Base-by-base conservation (phyloP, 2,329 filamentous ascomycete species). In the Kalaharituber pfeilii region DNA sequence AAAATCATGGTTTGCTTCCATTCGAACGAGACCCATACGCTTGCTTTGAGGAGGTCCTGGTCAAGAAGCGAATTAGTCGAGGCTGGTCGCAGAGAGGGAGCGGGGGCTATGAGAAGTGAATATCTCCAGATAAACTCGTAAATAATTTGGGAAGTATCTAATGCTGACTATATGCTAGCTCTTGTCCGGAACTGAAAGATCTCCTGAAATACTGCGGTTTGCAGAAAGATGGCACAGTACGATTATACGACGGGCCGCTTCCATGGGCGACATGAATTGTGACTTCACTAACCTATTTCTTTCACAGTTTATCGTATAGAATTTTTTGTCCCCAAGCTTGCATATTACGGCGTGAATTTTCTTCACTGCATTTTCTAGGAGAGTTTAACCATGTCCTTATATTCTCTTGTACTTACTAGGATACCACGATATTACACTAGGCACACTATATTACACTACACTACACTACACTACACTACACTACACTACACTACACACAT, bases 11-110 rank as follows among this genome's bases (percentile, higher is more conserved):
- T 13, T 20, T 57, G 26, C 55, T 54, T 3, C 59, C 56, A 29
- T 69, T 66, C 65, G 55, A 57, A 30, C 47, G 2, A 2, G 67
- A 68, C 59, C 29, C 53, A 13, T 59, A 60, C n/a, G 67, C 65
- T 8, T 53, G 53, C 9, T 62, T 56, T 6, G 54, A 54, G 15
- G 54, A 55, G 13, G 54, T 55, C 3, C 52, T 69, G 54, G 61
- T 56, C 33, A 56, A 54, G 27, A 68, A 68, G 58, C 65, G 66
- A 50, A 57, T 33, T 28, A 57, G 20, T 18, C 63, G 67, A 50
- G 65, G 68, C 56, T 58, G 33, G 24, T 67, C 64, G 61, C 59
- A 56, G n/a, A 61, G 62, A 4, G 53, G 52, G 18, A 62, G 64
- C 42, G 58, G 58, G 8, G 59, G 58, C 9, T 62, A 62, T 30